Conservation (phyloP, 83 land plant genomes). For the Picea abies region DNA sequence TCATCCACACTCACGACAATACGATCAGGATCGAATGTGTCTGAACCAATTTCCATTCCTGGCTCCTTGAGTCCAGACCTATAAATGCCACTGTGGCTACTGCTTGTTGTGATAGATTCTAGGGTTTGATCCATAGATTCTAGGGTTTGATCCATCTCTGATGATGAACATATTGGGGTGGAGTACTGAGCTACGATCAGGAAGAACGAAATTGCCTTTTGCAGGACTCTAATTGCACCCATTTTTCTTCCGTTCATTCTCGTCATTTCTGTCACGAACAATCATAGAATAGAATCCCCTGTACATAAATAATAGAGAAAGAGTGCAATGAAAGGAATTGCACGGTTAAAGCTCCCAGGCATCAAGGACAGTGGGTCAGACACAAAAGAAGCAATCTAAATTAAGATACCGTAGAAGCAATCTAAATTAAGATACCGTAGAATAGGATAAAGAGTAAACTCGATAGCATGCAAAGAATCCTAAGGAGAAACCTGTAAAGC, state of each 20-base stretch:
- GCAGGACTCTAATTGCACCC: neutral
- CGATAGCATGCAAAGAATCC: too few relatives aligned
- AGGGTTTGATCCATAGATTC: neutral
- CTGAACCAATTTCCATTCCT: neutral
- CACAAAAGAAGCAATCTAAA: neutral
- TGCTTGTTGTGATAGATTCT: neutral
- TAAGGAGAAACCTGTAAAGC: too few relatives aligned
- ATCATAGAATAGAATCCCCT: neutral
- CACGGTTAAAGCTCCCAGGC: neutral
- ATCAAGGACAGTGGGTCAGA: neutral
- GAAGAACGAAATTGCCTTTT: neutral
- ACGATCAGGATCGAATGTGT: neutral
- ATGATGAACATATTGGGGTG: neutral
- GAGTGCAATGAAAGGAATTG: neutral
- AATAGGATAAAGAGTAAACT: too few relatives aligned
- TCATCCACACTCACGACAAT: constrained; percentile 36
- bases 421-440: too few relatives aligned
- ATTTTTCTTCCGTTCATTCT: neutral
- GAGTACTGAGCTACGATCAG: neutral
- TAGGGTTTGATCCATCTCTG: neutral
- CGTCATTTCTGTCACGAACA: neutral
- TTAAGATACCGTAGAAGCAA: too few relatives aligned
- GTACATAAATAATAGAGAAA: neutral
- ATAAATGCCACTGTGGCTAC: too few relatives aligned
- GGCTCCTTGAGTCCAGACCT: neutral